phyloP scores from a whole-genome alignment of 805 yeast species.

The Ogataea methanolica region DNA sequence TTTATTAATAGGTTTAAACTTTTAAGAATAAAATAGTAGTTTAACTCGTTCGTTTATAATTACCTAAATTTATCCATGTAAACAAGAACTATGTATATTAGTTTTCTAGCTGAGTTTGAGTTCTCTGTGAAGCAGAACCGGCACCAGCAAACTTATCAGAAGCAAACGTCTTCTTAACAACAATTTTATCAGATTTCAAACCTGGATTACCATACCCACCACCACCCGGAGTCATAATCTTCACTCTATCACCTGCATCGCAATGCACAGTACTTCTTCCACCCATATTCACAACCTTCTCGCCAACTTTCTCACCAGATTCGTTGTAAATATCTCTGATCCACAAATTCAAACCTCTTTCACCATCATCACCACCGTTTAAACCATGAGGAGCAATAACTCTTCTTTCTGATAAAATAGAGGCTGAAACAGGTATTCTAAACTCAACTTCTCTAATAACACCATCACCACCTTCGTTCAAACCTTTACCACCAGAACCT shows the following conservation, averaged over 20 bases:
- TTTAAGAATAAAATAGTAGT: too few species aligned
- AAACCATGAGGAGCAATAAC: conserved; percentile 83
- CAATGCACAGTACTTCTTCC: conserved; percentile 65
- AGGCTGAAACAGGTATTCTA: conserved; percentile 63
- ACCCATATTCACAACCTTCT: conserved; percentile 49
- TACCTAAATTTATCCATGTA: neutral
- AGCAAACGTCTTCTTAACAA: conserved; percentile 7
- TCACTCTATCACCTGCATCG: conserved; percentile 58
- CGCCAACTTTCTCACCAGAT: conserved; percentile 28
- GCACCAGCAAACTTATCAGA: conserved; percentile 19
- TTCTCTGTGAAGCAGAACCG: conserved; percentile 30
- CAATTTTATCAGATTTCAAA: neutral
- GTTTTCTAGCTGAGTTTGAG: conserved; percentile 28
- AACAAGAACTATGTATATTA: conserved; percentile 5
- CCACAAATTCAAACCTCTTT: conserved; percentile 65
- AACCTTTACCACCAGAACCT: conserved; percentile 80
- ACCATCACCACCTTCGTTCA: conserved; percentile 77
- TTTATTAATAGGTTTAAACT: too few species aligned
- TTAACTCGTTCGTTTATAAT: too few species aligned
- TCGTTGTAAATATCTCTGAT: conserved; percentile 25
- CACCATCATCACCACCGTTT: conserved; percentile 75
- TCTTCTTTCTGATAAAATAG: conserved; percentile 83
- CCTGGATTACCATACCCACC: conserved; percentile 65
- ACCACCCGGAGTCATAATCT: conserved; percentile 79
- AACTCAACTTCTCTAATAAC: conserved; percentile 83